Evolutionary conservation across 176 grass and related monocot genomes (phyloP), one percentile per base, ranked within the genome.

Genomic region (Phoenix roebelenii): DNA sequence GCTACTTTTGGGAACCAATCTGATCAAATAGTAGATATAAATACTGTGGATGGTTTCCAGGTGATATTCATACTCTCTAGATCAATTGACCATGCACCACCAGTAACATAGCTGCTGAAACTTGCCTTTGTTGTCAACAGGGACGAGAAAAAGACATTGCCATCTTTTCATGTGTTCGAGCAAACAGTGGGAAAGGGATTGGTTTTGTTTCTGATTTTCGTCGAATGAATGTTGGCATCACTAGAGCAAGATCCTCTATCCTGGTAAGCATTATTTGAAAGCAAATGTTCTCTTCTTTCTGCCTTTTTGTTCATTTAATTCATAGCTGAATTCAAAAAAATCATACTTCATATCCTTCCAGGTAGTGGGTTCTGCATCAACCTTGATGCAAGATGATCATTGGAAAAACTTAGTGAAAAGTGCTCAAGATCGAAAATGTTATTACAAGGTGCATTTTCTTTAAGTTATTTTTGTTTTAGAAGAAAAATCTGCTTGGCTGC

Each of bases 151-250:
- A 90, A 67, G 92, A 96, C 29, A 66, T 90, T 64, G 83, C 89
- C 62, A 82, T 96, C 63, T 90, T 96, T 77, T 88, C 92, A 56
- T 96, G 92, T 73, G 92, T 96, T 63, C 79, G 92, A 82, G 82
- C 83, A 68, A 90, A 90, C 57, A 61, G 81, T 69, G 78, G 77
- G 59, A 83, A 87, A 82, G 85, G 79, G 23, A 96, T 96, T 64
- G 92, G 92, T 9, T 96, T 96, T 68, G 75, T 96, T 77, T 65
- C 76, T 72, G 92, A 96, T 80, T 90, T 90, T 50, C 76, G 92
- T 50, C 71, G 92, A 84, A 96, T 96, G 92, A 96, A 96, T 78
- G 92, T 96, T 52, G 87, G 83, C 52, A 90, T 96, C 69, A 96
- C 92, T 16, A 85, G 92, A 80, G 92, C 92, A 69, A 89, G 79